Evolutionary conservation across 2,329 filamentous ascomycete genomes (phyloP), one percentile per base, ranked within the genome.

Genomic region (Dothistroma pini): DNA sequence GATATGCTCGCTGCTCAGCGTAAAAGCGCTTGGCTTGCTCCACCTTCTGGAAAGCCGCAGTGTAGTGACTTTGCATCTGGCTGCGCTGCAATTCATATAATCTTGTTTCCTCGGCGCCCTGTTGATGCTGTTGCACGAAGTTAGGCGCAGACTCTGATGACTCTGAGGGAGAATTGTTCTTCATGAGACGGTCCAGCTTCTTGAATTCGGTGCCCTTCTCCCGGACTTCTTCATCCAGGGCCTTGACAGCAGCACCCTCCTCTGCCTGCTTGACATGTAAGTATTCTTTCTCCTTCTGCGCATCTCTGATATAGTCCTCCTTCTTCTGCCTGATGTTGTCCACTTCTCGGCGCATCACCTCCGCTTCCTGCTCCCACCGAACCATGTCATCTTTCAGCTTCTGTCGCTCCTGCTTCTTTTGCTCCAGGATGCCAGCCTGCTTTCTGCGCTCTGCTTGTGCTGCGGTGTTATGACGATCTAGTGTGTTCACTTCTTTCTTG

Each of bases 401-500:
- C 66, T 84, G 78, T 57, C 86, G 82, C 71, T 91, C 89, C 16
- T 82, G 80, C 68, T 86, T 82, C 73, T 88, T 91, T 55, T 91
- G 86, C 68, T 84, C 85, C 56, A 93, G 72, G 9, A 83, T 70
- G 68, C 87, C 87, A 71, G 97, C 91, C 71, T 90, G 90, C 71
- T 93, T 90, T 0, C 84, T 82, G 68, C 89, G 90, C 62, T 89
- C 88, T 65, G 89, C 90, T 72, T 96, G 89, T 0, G 90, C 89
- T 4, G 86, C 84, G 53, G 91, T 86, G 79, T 96, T 96, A 66
- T 90, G 83, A 57, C 91, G 86, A 74, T 96, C 91, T 6, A 93
- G 86, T 51, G 85, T 86, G 56, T 90, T 88, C 57, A 96, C 87
- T 71, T 93, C 88, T 64, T 89, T 89, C 70, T 89, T 91, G 57